Evolutionary conservation across 371 early-diverging fungal species (phyloP), one percentile per base, ranked within the genome.

Genomic region (Capniomyces stellatus): DNA sequence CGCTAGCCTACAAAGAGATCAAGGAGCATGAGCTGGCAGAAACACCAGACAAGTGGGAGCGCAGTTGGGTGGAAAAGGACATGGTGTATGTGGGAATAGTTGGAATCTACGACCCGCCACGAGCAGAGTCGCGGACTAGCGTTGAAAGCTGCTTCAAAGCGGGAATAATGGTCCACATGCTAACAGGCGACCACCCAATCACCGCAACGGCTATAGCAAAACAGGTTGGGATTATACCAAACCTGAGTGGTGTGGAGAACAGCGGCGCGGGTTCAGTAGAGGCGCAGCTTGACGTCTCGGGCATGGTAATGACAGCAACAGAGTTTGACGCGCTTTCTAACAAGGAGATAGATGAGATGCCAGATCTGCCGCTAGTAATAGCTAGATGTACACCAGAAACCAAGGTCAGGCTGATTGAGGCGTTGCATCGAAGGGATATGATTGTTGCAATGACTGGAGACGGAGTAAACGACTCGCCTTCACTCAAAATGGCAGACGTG

Each of bases 371-470:
- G 3, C 71, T 75, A 8, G 92, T 95, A 3, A 85, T 95, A 75
- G 94, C 94, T 0, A 81, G 98, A 31, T 87, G 89, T 71, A 78
- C 75, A 54, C 95, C 98, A 3, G 93, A 95, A 60, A 92, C 91
- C 64, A 98, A 98, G 66, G 79, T 92, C 50, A 92, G 88, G 72
- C 86, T 98, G 72, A 89, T 98, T 29, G 76, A 82, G 64, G 89
- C 94, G 0, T 68, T 98, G 55, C 90, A 97, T 66, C 73, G 78
- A 19, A 78, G 81, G 25, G 74, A 75, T 23, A 71, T 49, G 87
- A 95, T 67, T 85, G 95, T 71, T 82, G 92, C 89, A 21, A 90
- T 97, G 91, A 81, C 92, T 12, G 99, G 99, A 27, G 99, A 98
- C 67, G 99, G 99, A 24, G 88, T 96, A 60, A 98, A 98, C 65